These are phyloP conservation scores for Aphanocladium album DNA, from an alignment of 2,329 filamentous ascomycete genomes.

Conservation along the genomic window DNA sequence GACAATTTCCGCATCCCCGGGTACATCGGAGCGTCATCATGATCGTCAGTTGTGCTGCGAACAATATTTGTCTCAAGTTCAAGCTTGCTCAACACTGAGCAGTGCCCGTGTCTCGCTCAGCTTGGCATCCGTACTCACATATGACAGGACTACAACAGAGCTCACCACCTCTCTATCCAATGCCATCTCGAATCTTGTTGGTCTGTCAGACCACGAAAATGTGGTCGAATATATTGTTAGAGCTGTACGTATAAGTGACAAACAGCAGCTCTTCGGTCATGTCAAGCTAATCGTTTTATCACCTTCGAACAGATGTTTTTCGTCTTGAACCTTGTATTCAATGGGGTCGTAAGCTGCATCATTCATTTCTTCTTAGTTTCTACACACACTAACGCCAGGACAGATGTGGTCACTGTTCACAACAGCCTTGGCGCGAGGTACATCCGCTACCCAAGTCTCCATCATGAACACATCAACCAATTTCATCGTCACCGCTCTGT, in stretches of 20 bases:
- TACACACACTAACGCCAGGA: slow-evolving; percentile 6
- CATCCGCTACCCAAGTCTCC: slow-evolving; percentile 72
- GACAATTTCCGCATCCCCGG: slow-evolving; percentile 26
- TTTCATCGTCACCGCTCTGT: slow-evolving; percentile 70
- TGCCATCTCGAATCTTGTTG: slow-evolving; percentile 39
- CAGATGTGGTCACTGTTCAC: slow-evolving; percentile 83
- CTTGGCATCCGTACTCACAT: not conserved
- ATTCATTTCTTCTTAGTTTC: not conserved
- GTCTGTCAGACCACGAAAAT: slow-evolving; percentile 35
- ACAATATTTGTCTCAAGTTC: not conserved
- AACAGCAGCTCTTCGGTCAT: no score
- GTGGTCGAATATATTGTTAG: slow-evolving; percentile 46
- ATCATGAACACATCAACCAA: slow-evolving; percentile 80
- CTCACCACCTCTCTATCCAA: slow-evolving; percentile 46
- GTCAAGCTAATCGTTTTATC: slow-evolving; percentile 9
- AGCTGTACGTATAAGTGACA: slow-evolving; percentile 34
- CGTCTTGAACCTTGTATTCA: slow-evolving; percentile 67
- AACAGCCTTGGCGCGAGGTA: slow-evolving; percentile 65
- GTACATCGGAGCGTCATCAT: not conserved
- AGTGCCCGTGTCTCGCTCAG: not conserved
- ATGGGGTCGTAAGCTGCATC: slow-evolving; percentile 53
- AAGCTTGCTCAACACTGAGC: not conserved
- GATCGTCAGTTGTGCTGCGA: not conserved
- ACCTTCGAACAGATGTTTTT: slow-evolving; percentile 58
- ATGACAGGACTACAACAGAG: slow-evolving; percentile 48